Evolutionary conservation across 2,329 filamentous ascomycete species (phyloP).

Genomic region (Cladosporium oxysporum): DNA sequence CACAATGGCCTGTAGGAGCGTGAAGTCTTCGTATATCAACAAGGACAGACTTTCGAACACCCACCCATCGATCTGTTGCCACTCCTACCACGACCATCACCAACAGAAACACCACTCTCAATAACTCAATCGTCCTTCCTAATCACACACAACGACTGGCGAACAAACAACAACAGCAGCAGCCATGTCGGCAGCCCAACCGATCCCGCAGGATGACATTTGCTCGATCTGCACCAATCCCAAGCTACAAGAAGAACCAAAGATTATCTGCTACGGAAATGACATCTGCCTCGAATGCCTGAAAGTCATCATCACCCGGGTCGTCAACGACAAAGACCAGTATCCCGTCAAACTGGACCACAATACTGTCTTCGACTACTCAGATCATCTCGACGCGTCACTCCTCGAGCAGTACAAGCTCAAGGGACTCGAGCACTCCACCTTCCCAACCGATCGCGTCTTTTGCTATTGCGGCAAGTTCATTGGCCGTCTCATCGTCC

Average conservation of each 20-base stretch:
- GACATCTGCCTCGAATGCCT: neutral
- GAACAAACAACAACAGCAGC: neutral
- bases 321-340: neutral
- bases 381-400: neutral
- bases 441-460: neutral
- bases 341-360: neutral
- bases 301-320: neutral
- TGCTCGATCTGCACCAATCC: neutral
- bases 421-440: neutral
- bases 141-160: neutral
- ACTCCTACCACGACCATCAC: neutral
- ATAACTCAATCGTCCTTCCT: neutral
- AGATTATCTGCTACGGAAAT: neutral
- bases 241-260: neutral
- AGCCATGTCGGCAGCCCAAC: neutral
- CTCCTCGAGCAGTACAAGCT: neutral
- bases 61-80: neutral
- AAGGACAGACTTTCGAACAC: neutral
- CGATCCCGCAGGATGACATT: neutral
- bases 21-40: neutral
- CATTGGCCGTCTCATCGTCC: neutral
- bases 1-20: neutral
- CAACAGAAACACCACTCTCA: neutral
- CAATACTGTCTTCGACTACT: neutral
- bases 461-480: constrained; percentile 4